Evolutionary conservation across 106 monocot species (phyloP).

Genomic region (Acanthochlamys bracteata): DNA sequence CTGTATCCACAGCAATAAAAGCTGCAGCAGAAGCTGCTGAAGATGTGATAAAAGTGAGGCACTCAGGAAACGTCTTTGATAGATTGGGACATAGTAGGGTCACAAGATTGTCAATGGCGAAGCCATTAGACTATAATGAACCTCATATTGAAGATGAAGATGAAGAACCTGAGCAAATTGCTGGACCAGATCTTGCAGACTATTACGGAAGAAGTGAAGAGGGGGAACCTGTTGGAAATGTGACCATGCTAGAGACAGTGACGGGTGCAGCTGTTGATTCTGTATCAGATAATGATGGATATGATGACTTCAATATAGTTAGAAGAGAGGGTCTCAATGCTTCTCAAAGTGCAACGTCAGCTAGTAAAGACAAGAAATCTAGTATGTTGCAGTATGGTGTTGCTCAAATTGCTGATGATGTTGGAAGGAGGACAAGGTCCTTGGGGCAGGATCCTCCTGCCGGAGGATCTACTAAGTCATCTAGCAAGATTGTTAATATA

Average conservation of each 20-base stretch:
- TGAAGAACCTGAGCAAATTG: conserved; percentile 31
- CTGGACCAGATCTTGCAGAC: conserved; percentile 5
- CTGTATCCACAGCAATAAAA: conserved; percentile 41
- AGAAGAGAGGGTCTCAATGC: conserved; percentile 11
- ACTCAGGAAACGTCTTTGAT: conserved; percentile 57
- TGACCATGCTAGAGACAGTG: conserved; percentile 17
- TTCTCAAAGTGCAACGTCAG: conserved; percentile 29
- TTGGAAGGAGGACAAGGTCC: conserved; percentile 21
- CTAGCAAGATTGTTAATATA: conserved; percentile 67
- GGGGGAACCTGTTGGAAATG: conserved; percentile 20
- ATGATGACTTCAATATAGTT: conserved; percentile 21
- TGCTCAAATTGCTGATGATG: conserved; percentile 37
- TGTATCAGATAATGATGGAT: conserved; percentile 46
- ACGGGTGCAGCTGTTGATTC: conserved; percentile 28
- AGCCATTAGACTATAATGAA: conserved; percentile 17
- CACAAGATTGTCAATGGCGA: conserved; percentile 1
- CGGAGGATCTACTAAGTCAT: conserved; percentile 22
- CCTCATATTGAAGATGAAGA: conserved; percentile 15
- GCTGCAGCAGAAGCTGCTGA: conserved; percentile 78
- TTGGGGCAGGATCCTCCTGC: conserved; percentile 24
- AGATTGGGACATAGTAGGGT: conserved; percentile 31
- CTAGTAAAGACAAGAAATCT: conserved; percentile 27
- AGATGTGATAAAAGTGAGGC: conserved; percentile 47
- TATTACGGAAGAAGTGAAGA: conserved; percentile 29
- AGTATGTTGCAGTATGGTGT: conserved; percentile 34